phyloP scores from a whole-genome alignment of 1,284 basidiomycete genomes.

The Irpex rosettiformis region DNA sequence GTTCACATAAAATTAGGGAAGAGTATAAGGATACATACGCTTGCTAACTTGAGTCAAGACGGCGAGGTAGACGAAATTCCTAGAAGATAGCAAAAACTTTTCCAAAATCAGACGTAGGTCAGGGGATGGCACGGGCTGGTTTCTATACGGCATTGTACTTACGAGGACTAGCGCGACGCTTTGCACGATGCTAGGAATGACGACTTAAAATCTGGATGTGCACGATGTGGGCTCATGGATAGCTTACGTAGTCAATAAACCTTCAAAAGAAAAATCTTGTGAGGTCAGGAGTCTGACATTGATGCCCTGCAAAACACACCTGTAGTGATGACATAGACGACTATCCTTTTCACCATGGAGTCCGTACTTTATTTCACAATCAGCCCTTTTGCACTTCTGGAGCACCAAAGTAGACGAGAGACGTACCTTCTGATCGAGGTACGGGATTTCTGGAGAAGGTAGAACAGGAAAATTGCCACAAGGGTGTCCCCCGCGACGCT shows the following conservation, averaged over 20 bases:
- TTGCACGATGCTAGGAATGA: background rate
- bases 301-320: background rate
- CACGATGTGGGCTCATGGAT: background rate
- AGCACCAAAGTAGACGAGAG: background rate
- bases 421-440: background rate
- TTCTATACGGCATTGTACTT: background rate
- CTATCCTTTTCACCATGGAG: background rate
- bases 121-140: background rate
- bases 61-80: background rate
- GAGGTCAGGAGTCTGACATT: background rate
- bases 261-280: background rate
- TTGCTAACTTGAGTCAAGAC: constrained; percentile 4
- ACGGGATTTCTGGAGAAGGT: background rate
- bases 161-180: background rate
- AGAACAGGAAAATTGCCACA: constrained; percentile 3
- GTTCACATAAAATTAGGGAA: background rate
- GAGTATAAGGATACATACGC: background rate
- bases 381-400: too few species aligned
- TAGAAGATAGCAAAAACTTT: background rate
- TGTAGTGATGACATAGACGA: constrained; percentile 5
- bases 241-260: constrained; percentile 3
- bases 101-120: background rate
- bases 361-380: background rate
- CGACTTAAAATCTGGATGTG: background rate
- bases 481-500: constrained; percentile 3